Evolutionary conservation across 2,329 filamentous ascomycete genomes (phyloP).

Genomic region (Talaromyces marneffei): DNA sequence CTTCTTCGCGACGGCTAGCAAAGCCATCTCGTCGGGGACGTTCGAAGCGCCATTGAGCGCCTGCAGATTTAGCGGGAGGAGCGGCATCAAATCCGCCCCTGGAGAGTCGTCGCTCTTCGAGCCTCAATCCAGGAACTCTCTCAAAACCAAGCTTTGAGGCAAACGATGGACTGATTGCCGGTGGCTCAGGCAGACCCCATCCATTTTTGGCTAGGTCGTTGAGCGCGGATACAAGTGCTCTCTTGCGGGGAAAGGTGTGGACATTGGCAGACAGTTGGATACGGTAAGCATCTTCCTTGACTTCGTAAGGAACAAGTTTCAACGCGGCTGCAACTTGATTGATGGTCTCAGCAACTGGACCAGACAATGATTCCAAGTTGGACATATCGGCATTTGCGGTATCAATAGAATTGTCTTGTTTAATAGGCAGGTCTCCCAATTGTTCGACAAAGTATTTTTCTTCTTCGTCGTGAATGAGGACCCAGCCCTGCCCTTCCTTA

Average conservation of each 20-base stretch:
- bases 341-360: conserved; percentile 19
- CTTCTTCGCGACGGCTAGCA: background rate
- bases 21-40: background rate
- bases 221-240: conserved; percentile 38
- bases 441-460: conserved; percentile 43
- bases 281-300: conserved; percentile 29
- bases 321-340: conserved; percentile 42
- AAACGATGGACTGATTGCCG: conserved; percentile 22
- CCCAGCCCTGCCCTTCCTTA: conserved; percentile 57
- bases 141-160: conserved; percentile 27
- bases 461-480: conserved; percentile 53
- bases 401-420: conserved; percentile 42
- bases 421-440: conserved; percentile 51
- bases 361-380: conserved; percentile 18
- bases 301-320: conserved; percentile 19
- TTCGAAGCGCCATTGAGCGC: background rate
- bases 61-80: background rate
- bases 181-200: conserved; percentile 43
- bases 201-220: conserved; percentile 43
- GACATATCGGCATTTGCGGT: conserved; percentile 34
- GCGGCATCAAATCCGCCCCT: background rate
- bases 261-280: conserved; percentile 22
- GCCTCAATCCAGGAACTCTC: conserved; percentile 23
- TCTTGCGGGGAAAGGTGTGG: conserved; percentile 29
- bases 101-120: conserved; percentile 5